Evolutionary conservation across 1,139 yeast species (phyloP).

Genomic region (Sugiyamaella sp.): DNA sequence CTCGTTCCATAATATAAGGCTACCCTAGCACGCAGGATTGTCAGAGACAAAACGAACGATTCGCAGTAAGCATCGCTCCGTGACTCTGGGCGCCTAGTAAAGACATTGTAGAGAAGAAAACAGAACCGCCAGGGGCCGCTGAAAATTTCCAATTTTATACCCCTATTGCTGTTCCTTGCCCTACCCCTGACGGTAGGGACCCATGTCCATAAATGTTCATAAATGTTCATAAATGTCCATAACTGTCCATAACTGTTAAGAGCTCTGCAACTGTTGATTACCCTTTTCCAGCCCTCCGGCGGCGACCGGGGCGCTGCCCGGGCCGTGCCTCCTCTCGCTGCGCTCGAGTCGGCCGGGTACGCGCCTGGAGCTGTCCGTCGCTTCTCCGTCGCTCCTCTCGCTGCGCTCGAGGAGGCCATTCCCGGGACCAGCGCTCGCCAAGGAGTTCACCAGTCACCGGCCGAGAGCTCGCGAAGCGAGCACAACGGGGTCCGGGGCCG

Average conservation of each 20-base stretch:
- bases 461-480: too few species aligned
- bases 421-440: too few species aligned
- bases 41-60: constrained; percentile 30
- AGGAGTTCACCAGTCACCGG: too few species aligned
- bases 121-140: not conserved
- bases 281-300: not conserved
- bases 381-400: too few species aligned
- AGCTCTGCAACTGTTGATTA: too few species aligned
- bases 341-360: not conserved
- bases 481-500: too few species aligned
- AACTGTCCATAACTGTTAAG: too few species aligned
- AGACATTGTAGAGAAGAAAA: constrained; percentile 28
- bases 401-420: too few species aligned
- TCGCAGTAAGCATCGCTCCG: constrained; percentile 30
- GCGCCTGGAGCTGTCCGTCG: too few species aligned
- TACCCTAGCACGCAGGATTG: constrained; percentile 34
- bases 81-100: constrained; percentile 34
- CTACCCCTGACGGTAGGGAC: not conserved
- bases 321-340: constrained; percentile 1
- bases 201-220: too few species aligned
- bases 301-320: not conserved
- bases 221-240: too few species aligned
- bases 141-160: not conserved
- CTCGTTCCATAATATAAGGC: constrained; percentile 26
- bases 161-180: not conserved